phyloP scores from a whole-genome alignment of 768 basidiomycete species.

The Suillus occidentalis region DNA sequence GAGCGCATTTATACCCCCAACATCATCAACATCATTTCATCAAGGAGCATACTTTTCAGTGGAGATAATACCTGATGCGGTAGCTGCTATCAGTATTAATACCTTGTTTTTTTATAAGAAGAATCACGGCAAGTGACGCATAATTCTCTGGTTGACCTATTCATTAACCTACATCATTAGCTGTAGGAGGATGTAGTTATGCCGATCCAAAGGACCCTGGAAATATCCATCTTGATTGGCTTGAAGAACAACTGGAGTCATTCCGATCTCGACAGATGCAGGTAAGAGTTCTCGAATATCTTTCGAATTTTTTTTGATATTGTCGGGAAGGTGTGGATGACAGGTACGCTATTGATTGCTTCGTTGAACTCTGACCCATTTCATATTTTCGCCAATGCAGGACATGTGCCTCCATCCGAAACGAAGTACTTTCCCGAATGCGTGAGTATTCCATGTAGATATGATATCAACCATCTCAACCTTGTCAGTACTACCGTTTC shows the following conservation, averaged over 20 bases:
- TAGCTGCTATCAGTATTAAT: constrained; percentile 83
- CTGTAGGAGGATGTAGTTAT: constrained; percentile 72
- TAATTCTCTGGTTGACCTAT: background rate
- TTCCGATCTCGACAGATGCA: constrained; percentile 73
- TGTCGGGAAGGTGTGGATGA: constrained; percentile 43
- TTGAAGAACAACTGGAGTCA: constrained; percentile 74
- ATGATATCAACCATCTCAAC: background rate
- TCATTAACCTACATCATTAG: constrained; percentile 36
- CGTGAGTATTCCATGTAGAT: constrained; percentile 43
- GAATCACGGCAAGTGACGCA: constrained; percentile 62
- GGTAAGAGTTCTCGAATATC: constrained; percentile 39
- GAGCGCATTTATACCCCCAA: constrained; percentile 76
- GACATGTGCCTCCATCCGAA: constrained; percentile 84
- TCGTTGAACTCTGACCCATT: background rate
- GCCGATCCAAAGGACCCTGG: constrained; percentile 73
- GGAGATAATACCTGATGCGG: constrained; percentile 70
- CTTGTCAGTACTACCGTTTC: constrained; percentile 57
- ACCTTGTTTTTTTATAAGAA: constrained; percentile 90
- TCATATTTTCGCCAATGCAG: constrained; percentile 31
- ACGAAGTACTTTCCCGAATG: constrained; percentile 85
- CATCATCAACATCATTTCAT: constrained; percentile 78
- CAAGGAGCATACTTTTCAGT: constrained; percentile 79
- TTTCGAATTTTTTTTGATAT: background rate
- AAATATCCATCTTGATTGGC: constrained; percentile 85
- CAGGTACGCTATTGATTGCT: constrained; percentile 29